phyloP scores from a whole-genome alignment of 805 yeast genomes.

The Lachancea cidri region DNA sequence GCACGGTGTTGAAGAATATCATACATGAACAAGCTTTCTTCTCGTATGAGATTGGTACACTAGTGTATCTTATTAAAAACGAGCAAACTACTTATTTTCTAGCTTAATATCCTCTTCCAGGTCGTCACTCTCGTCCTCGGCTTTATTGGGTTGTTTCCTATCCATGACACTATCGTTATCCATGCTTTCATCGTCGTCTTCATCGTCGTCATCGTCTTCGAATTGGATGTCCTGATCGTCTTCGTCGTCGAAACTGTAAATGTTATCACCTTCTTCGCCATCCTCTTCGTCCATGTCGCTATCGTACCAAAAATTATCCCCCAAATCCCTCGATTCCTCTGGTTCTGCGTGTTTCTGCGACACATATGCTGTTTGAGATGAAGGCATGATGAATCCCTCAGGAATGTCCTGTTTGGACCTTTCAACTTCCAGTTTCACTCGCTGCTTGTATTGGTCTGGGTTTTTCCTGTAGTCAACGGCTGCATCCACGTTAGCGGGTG shows the following conservation, averaged over 20 bases:
- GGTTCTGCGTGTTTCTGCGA: slow-evolving; percentile 33
- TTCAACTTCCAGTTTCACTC: slow-evolving; percentile 77
- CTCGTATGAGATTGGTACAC: too few relatives aligned
- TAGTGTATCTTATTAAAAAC: background rate
- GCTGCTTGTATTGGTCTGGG: slow-evolving; percentile 67
- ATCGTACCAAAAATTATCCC: slow-evolving; percentile 83
- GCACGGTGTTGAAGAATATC: background rate
- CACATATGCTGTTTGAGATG: slow-evolving; percentile 50
- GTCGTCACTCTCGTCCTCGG: slow-evolving; percentile 32
- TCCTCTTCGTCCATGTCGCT: slow-evolving; percentile 62
- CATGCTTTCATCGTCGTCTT: slow-evolving; percentile 30
- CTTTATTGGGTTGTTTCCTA: slow-evolving; percentile 30
- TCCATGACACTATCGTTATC: slow-evolving; percentile 34
- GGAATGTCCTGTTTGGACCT: slow-evolving; percentile 84
- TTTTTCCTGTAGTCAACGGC: slow-evolving; percentile 84
- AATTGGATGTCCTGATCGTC: slow-evolving; percentile 27
- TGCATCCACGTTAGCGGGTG: slow-evolving; percentile 97
- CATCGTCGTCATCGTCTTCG: slow-evolving; percentile 26
- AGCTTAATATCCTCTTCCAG: slow-evolving; percentile 28
- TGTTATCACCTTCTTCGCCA: slow-evolving; percentile 59
- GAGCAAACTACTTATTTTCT: slow-evolving; percentile 15
- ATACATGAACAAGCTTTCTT: too few relatives aligned
- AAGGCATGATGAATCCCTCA: slow-evolving; percentile 77
- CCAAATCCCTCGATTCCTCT: slow-evolving; percentile 50
- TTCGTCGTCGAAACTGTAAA: slow-evolving; percentile 42